A percentile compares a stretch with the other conserved stretches of the same genome.
phyloP scores from a whole-genome alignment of 2,329 filamentous ascomycete genomes.

The Calonectria honghensis region DNA sequence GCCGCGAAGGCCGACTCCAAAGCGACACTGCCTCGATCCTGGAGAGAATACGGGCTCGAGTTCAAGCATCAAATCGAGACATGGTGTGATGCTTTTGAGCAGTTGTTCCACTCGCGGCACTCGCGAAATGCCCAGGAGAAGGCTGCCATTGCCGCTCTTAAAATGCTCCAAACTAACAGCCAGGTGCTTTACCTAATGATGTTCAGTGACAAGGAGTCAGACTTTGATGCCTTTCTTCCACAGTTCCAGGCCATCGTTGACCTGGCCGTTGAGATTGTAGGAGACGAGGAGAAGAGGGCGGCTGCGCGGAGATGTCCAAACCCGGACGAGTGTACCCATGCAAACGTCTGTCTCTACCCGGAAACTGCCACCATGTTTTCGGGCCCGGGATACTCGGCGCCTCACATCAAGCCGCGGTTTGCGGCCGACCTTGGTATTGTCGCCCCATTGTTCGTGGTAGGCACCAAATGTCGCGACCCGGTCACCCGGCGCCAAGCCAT shows the following conservation, averaged over 20 bases:
- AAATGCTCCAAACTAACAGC: slow-evolving; percentile 77
- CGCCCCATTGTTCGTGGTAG: slow-evolving; percentile 79
- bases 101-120: slow-evolving; percentile 70
- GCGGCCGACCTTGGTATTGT: slow-evolving; percentile 79
- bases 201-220: slow-evolving; percentile 74
- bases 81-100: slow-evolving; percentile 75
- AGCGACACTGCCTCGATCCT: slow-evolving; percentile 69
- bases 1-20: slow-evolving; percentile 70
- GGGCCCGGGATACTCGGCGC: slow-evolving; percentile 65
- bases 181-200: slow-evolving; percentile 76
- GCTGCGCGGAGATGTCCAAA: slow-evolving; percentile 67
- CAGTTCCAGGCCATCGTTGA: slow-evolving; percentile 74
- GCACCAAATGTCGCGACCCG: slow-evolving; percentile 78
- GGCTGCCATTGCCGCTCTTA: slow-evolving; percentile 76
- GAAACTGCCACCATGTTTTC: slow-evolving; percentile 59
- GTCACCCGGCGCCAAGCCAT: slow-evolving; percentile 76
- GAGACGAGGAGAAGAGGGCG: slow-evolving; percentile 73
- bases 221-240: slow-evolving; percentile 73
- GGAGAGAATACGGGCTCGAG: slow-evolving; percentile 67
- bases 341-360: slow-evolving; percentile 47
- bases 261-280: slow-evolving; percentile 75
- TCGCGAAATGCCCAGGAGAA: slow-evolving; percentile 73
- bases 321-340: slow-evolving; percentile 65
- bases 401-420: slow-evolving; percentile 77
- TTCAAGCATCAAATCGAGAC: slow-evolving; percentile 71